Evolutionary conservation across 179 eudicot species (phyloP).

Genomic region (Beta lomatogona): DNA sequence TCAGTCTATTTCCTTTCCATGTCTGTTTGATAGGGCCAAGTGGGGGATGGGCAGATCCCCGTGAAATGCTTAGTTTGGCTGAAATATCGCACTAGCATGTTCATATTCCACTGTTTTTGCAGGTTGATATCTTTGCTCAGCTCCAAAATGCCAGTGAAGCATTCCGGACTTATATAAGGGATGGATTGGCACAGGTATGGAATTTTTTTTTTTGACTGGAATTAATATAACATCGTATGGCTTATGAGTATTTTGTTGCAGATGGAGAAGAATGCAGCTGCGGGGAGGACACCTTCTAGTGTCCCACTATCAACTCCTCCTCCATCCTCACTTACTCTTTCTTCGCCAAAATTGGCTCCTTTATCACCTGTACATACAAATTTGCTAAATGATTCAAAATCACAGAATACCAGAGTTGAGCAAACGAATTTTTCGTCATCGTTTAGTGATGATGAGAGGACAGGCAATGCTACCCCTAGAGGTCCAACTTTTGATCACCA

Average conservation of each 20-base stretch:
- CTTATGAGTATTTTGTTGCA: slow-evolving; percentile 30
- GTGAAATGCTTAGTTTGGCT: background rate
- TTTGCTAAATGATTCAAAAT: slow-evolving; percentile 55
- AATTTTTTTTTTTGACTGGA: background rate
- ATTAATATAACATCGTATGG: background rate
- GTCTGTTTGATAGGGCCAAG: background rate
- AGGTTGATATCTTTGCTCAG: slow-evolving; percentile 98
- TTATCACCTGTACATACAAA: slow-evolving; percentile 82
- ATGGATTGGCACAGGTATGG: slow-evolving; percentile 91
- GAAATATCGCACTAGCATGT: background rate
- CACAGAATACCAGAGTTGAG: slow-evolving; percentile 52
- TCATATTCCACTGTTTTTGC: background rate
- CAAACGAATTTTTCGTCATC: slow-evolving; percentile 75
- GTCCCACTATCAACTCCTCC: slow-evolving; percentile 95
- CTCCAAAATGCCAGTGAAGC: slow-evolving; percentile 99
- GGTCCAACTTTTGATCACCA: slow-evolving; percentile 41
- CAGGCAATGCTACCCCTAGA: slow-evolving; percentile 39
- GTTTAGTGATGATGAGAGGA: slow-evolving; percentile 58
- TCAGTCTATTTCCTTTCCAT: background rate
- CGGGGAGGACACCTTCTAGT: slow-evolving; percentile 93
- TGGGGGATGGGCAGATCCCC: background rate
- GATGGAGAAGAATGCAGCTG: slow-evolving; percentile 99
- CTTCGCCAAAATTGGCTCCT: slow-evolving; percentile 74
- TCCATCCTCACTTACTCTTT: slow-evolving; percentile 66
- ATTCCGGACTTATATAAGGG: slow-evolving; percentile 94